A percentile compares a stretch with the other conserved stretches of the same genome.
phyloP scores from a whole-genome alignment of 768 basidiomycete species.

The Cubamyces sp. region DNA sequence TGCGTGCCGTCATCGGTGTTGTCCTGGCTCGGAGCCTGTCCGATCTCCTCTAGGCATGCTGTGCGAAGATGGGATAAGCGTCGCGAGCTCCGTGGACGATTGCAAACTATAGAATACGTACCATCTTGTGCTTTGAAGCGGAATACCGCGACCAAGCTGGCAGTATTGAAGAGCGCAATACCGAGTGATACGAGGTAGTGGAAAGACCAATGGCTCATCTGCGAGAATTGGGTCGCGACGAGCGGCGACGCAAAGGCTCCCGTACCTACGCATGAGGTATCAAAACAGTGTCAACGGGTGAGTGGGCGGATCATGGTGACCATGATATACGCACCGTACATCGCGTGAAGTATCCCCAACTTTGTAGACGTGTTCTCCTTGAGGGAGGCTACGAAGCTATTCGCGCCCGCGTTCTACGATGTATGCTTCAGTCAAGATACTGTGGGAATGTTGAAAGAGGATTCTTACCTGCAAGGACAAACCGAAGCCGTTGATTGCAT shows the following conservation, averaged over 20 bases:
- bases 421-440: neutral
- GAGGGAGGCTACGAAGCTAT: conserved; percentile 67
- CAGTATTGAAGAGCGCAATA: conserved; percentile 58
- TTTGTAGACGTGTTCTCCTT: conserved; percentile 59
- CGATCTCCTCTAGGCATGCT: conserved; percentile 62
- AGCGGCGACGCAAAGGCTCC: conserved; percentile 75
- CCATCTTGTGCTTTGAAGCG: conserved; percentile 71
- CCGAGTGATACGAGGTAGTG: conserved; percentile 77
- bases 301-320: neutral
- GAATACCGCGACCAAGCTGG: conserved; percentile 61
- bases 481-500: conserved; percentile 54
- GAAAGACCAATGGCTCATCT: conserved; percentile 69
- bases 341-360: conserved; percentile 71
- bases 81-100: no score
- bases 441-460: no score
- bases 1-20: conserved; percentile 30
- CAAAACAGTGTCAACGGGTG: conserved; percentile 3
- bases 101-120: conserved; percentile 54
- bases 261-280: conserved; percentile 45
- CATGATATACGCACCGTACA: conserved; percentile 50
- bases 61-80: no score
- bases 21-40: conserved; percentile 47
- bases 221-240: conserved; percentile 80
- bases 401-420: conserved; percentile 70
- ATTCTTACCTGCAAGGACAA: conserved; percentile 46